Conservation (phyloP, 148 eudicot genomes). For the Cornus suecica region DNA sequence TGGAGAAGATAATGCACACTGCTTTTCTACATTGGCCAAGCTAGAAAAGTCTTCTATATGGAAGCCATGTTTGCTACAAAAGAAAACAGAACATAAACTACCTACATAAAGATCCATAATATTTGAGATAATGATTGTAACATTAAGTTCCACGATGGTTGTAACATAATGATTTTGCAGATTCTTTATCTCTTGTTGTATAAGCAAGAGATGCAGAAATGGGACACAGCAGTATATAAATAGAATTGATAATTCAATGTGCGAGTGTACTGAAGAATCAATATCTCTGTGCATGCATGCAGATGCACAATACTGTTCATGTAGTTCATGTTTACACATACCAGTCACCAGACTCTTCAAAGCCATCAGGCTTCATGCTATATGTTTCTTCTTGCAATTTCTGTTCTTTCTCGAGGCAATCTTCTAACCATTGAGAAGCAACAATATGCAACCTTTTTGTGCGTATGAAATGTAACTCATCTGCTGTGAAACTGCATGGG, state of each 20-base stretch:
- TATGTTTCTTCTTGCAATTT: constrained; percentile 56
- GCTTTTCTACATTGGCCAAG: constrained; percentile 20
- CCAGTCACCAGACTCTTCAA: constrained; percentile 54
- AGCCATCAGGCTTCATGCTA: constrained; percentile 48
- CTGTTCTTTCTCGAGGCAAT: constrained; percentile 50
- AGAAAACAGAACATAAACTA: neutral
- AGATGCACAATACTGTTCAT: neutral
- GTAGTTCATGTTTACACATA: constrained; percentile 19
- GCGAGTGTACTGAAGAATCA: neutral
- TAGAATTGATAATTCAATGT: neutral
- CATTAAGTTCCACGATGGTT: neutral
- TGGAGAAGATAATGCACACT: constrained; percentile 22
- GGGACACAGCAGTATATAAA: neutral
- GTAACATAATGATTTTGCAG: neutral
- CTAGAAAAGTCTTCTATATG: constrained; percentile 13
- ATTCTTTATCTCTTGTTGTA: neutral
- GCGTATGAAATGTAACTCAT: constrained; percentile 38
- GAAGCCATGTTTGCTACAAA: constrained; percentile 18
- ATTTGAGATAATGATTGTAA: neutral
- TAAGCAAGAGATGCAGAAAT: neutral
- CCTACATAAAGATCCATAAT: neutral
- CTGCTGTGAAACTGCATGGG: constrained; percentile 52
- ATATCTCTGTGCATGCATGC: neutral
- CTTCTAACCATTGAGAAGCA: constrained; percentile 75
- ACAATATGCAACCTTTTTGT: constrained; percentile 63